Conservation (phyloP, 179 eudicot genomes). For the Vitellaria paradoxa region DNA sequence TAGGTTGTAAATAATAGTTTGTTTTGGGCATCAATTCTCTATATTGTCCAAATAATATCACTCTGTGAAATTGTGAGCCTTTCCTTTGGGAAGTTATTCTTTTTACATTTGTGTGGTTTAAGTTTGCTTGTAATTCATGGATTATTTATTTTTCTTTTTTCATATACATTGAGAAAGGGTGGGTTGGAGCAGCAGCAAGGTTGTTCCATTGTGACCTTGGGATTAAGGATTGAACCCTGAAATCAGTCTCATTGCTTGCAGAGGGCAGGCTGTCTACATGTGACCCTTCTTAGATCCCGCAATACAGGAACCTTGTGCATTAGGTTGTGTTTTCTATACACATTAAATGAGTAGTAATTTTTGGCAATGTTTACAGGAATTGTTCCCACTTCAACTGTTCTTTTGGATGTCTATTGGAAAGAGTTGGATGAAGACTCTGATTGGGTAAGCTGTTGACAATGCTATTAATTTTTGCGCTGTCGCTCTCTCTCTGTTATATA, state of each 20-base stretch:
- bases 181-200: too few relatives aligned
- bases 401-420: conserved; percentile 83
- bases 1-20: neutral
- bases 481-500: too few relatives aligned
- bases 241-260: too few relatives aligned
- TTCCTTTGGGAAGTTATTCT: neutral
- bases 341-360: conserved; percentile 1
- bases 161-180: neutral
- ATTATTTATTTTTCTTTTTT: neutral
- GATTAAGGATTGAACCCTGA: too few relatives aligned
- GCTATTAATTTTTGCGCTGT: neutral
- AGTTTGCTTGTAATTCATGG: conserved; percentile 6
- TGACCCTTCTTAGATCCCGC: too few relatives aligned
- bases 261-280: too few relatives aligned
- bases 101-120: neutral
- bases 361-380: conserved; percentile 48
- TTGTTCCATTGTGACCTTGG: too few relatives aligned
- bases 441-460: conserved; percentile 62
- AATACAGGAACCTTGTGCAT: too few relatives aligned
- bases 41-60: neutral
- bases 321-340: neutral
- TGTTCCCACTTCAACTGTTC: conserved; percentile 57
- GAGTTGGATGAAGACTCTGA: conserved; percentile 90
- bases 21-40: neutral
- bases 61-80: neutral